phyloP scores from a whole-genome alignment of 768 basidiomycete genomes.

The Rhodotorula taiwanensis region DNA sequence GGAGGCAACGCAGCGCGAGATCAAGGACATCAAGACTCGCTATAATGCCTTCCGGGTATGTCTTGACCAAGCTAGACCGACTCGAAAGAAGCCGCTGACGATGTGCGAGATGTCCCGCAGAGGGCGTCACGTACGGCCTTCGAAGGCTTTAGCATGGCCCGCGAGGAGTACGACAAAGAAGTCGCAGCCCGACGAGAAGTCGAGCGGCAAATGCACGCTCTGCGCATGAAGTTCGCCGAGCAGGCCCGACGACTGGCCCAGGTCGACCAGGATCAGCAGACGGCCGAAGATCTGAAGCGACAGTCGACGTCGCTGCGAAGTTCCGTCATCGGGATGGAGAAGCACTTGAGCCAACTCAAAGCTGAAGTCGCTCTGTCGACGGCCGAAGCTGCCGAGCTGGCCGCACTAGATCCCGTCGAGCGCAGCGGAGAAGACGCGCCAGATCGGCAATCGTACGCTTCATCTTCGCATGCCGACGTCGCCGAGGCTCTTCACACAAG shows the following conservation, averaged over 20 bases:
- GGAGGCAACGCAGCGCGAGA: conserved; percentile 59
- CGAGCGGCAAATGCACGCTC: conserved; percentile 80
- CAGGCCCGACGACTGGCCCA: conserved; percentile 80
- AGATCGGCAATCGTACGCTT: not conserved
- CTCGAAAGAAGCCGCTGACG: not conserved
- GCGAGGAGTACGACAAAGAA: conserved; percentile 89
- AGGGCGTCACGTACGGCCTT: conserved; percentile 85
- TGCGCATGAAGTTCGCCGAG: conserved; percentile 76
- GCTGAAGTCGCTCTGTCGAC: conserved; percentile 85
- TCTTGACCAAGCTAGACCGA: conserved; percentile 4
- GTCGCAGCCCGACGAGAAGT: conserved; percentile 78
- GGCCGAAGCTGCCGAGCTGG: conserved; percentile 88
- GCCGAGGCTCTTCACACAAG: conserved; percentile 70
- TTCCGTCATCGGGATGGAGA: conserved; percentile 70
- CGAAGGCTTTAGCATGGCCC: conserved; percentile 83
- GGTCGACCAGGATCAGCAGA: conserved; percentile 68
- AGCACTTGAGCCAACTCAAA: conserved; percentile 75
- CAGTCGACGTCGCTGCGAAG: conserved; percentile 69
- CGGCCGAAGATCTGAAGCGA: conserved; percentile 66
- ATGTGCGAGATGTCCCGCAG: conserved; percentile 47
- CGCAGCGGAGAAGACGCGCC: conserved; percentile 45
- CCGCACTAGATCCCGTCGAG: conserved; percentile 57
- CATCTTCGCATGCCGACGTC: conserved; percentile 41
- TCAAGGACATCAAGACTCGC: conserved; percentile 60
- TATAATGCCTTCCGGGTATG: conserved; percentile 82